Percentiles rank a stretch among this genome's conserved stretches.
Evolutionary conservation across 345 rosid genomes (phyloP).

Genomic region (Orychophragmus violaceus): DNA sequence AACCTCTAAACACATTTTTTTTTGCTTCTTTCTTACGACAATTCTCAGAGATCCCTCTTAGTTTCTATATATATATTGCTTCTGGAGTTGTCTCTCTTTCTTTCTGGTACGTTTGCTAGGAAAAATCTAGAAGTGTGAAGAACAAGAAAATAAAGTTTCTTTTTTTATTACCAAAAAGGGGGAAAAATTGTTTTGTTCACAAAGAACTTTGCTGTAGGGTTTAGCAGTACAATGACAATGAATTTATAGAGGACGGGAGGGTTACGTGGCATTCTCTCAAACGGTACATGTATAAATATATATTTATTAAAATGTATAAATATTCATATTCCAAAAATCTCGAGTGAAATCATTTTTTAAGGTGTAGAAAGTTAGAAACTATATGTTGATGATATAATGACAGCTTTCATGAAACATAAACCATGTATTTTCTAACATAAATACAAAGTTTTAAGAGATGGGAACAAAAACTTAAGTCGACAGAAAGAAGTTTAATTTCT

Average conservation of each 20-base stretch:
- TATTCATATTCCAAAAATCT: neutral
- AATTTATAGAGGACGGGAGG: slow-evolving; percentile 19
- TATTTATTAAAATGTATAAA: neutral
- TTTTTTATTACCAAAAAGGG: neutral
- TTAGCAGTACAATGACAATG: slow-evolving; percentile 13
- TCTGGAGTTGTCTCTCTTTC: neutral
- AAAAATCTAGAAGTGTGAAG: slow-evolving; percentile 21
- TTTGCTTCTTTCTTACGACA: neutral
- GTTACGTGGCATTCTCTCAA: slow-evolving; percentile 11
- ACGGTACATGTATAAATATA: neutral
- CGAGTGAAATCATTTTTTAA: neutral
- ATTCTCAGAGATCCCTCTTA: neutral
- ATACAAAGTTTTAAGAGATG: neutral
- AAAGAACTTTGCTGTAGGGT: slow-evolving; percentile 15
- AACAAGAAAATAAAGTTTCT: neutral
- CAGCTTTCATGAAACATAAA: neutral
- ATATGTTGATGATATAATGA: neutral
- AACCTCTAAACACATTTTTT: slow-evolving; percentile 50
- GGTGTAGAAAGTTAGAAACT: slow-evolving; percentile 12
- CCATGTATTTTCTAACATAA: neutral
- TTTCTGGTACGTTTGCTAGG: neutral
- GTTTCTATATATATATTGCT: neutral
- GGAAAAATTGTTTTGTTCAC: neutral
- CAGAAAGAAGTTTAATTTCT: neutral
- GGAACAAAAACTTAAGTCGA: slow-evolving; percentile 3